Evolutionary conservation across 345 rosid species (phyloP).

Genomic region (Pistacia atlantica): DNA sequence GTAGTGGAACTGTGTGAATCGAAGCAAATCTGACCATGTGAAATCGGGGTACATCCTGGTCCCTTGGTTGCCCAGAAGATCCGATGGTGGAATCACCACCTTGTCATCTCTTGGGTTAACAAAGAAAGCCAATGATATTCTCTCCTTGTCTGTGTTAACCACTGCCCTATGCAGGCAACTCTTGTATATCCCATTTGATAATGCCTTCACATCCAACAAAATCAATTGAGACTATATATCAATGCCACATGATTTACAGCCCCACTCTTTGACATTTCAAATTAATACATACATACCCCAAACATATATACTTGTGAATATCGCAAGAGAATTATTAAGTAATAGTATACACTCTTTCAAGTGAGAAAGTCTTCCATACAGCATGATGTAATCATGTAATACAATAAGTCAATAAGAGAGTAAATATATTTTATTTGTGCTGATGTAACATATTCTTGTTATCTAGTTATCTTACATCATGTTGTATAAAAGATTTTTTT

Average conservation of each 20-base stretch:
- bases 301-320: constrained; percentile 3
- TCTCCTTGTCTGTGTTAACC: constrained; percentile 26
- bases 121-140: constrained; percentile 49
- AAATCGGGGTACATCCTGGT: constrained; percentile 45
- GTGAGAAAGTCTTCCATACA: no score
- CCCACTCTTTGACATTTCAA: background rate
- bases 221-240: background rate
- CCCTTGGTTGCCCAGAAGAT: constrained; percentile 19
- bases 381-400: no score
- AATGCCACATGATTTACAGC: constrained; percentile 6
- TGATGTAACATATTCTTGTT: no score
- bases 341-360: no score
- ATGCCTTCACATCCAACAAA: constrained; percentile 34
- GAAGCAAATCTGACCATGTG: constrained; percentile 42
- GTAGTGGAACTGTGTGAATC: constrained; percentile 41
- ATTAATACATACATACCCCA: background rate
- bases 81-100: constrained; percentile 39
- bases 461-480: no score
- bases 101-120: constrained; percentile 49
- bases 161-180: constrained; percentile 54
- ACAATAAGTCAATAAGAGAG: no score
- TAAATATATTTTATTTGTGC: no score
- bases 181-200: constrained; percentile 49
- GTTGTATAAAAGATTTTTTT: no score
- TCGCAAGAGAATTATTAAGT: background rate